Evolutionary conservation across 2,329 filamentous ascomycete genomes (phyloP).

Genomic region (Lasiodiplodia citricola): DNA sequence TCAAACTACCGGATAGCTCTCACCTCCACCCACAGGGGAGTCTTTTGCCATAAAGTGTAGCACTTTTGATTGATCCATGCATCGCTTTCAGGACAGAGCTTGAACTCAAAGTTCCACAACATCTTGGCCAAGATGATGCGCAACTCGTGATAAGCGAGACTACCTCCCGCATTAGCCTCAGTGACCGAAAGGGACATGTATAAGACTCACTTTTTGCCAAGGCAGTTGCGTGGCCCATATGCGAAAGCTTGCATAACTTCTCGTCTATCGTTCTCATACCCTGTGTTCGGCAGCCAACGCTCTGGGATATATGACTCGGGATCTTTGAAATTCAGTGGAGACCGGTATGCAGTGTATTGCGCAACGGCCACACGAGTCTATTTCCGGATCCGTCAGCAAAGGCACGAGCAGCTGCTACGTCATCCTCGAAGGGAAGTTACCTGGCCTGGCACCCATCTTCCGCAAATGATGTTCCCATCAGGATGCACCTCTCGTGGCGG

Average conservation of each 20-base stretch:
- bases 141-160: constrained; percentile 46
- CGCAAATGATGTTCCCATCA: constrained; percentile 45
- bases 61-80: background rate
- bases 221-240: constrained; percentile 42
- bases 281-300: constrained; percentile 43
- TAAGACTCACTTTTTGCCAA: constrained; percentile 37
- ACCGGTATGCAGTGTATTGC: constrained; percentile 26
- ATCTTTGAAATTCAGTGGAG: constrained; percentile 41
- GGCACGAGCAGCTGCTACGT: background rate
- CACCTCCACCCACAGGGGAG: background rate
- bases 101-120: constrained; percentile 46
- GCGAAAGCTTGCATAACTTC: constrained; percentile 39
- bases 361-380: constrained; percentile 19
- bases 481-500: constrained; percentile 41
- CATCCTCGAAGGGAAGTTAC: constrained; percentile 28
- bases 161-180: background rate
- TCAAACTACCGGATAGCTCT: background rate
- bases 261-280: constrained; percentile 36
- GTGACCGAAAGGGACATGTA: background rate
- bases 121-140: constrained; percentile 45
- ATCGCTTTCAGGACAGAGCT: constrained; percentile 29
- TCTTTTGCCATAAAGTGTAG: background rate
- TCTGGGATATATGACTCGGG: constrained; percentile 47
- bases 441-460: constrained; percentile 41
- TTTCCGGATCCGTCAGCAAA: background rate